Conservation (phyloP, 768 basidiomycete species). For the Serendipita sp. region DNA sequence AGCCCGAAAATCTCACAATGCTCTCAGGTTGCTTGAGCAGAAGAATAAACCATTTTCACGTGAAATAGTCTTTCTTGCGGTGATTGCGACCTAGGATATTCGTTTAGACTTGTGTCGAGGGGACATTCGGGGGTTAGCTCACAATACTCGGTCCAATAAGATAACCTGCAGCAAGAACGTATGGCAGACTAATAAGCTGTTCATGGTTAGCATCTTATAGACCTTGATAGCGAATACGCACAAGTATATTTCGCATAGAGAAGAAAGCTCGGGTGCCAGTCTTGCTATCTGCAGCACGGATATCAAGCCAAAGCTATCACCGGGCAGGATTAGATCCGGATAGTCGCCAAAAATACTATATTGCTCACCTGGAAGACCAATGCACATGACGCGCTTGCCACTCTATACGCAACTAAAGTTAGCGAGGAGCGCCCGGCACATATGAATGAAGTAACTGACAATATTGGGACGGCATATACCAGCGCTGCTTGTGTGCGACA, state of each 20-base stretch:
- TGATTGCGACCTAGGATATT: not conserved
- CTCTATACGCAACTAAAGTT: not conserved
- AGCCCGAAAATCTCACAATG: not conserved
- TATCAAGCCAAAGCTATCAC: not conserved
- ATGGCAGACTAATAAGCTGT: not conserved
- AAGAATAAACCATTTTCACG: not conserved
- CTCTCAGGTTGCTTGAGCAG: slow-evolving; percentile 3
- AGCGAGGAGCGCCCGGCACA: not conserved
- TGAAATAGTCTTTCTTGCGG: not conserved
- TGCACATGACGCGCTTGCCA: not conserved
- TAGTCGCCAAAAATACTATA: not conserved
- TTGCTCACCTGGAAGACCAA: not conserved
- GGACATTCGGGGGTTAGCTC: not conserved
- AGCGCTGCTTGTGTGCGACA: not conserved
- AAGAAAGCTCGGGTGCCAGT: not conserved
- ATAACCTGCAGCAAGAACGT: not conserved
- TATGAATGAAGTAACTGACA: not conserved
- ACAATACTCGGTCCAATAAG: slow-evolving; percentile 1
- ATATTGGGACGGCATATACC: slow-evolving; percentile 2
- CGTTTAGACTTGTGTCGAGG: not conserved
- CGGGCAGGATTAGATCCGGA: not conserved
- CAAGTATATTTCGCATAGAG: not conserved
- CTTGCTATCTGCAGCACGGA: not conserved
- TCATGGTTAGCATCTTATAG: not conserved
- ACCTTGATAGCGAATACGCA: not conserved